phyloP scores from a whole-genome alignment of 768 basidiomycete genomes.

The Hemileccinum rubropunctum region DNA sequence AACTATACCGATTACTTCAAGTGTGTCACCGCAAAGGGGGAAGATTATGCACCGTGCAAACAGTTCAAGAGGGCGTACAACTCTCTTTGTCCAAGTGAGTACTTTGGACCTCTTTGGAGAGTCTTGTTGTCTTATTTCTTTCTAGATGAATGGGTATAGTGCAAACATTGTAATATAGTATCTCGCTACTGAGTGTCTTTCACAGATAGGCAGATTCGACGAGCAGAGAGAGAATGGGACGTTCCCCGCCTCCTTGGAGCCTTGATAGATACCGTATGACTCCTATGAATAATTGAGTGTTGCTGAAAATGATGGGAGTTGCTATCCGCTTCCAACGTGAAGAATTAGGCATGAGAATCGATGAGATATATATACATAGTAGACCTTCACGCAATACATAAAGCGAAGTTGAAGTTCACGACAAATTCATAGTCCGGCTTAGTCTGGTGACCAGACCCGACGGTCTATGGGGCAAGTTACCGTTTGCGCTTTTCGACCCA shows the following conservation, averaged over 20 bases:
- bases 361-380: too few relatives aligned
- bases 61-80: slow-evolving; percentile 96
- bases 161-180: not conserved
- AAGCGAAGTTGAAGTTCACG: not conserved
- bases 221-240: slow-evolving; percentile 92
- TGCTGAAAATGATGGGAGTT: not conserved
- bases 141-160: slow-evolving; percentile 86
- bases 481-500: not conserved
- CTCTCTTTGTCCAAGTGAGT: slow-evolving; percentile 96
- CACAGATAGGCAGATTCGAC: slow-evolving; percentile 83
- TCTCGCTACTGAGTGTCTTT: not conserved
- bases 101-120: not conserved
- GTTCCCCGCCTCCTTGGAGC: slow-evolving; percentile 90
- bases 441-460: too few relatives aligned
- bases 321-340: not conserved
- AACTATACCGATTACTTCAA: slow-evolving; percentile 99
- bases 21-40: slow-evolving; percentile 94
- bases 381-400: too few relatives aligned
- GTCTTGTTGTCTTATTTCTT: slow-evolving; percentile 8
- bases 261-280: slow-evolving; percentile 40
- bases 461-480: too few relatives aligned
- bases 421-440: not conserved
- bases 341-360: too few relatives aligned
- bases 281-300: slow-evolving; percentile 12
- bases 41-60: slow-evolving; percentile 97